Percentiles rank a stretch among this genome's conserved stretches.
Evolutionary conservation across 1,284 basidiomycete genomes (phyloP).

Genomic region (Phylloboletellus chloephorus): DNA sequence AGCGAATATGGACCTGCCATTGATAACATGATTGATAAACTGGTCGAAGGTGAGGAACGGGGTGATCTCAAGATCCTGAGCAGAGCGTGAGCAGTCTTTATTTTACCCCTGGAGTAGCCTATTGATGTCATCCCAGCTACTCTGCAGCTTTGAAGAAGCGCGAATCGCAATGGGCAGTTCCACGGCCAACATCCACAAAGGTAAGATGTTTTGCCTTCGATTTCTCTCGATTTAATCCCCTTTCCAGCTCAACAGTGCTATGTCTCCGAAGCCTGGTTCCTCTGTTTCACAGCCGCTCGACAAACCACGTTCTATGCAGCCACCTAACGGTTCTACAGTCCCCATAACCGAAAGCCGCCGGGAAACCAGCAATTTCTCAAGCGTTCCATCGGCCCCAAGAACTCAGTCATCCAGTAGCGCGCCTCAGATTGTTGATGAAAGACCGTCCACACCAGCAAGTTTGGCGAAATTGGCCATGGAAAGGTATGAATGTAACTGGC

Average conservation of each 20-base stretch:
- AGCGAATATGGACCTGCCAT: slow-evolving; percentile 53
- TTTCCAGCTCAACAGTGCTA: slow-evolving; percentile 34
- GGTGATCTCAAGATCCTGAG: slow-evolving; percentile 81
- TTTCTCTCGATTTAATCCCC: slow-evolving; percentile 9
- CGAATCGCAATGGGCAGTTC: slow-evolving; percentile 52
- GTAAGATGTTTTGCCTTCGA: slow-evolving; percentile 19
- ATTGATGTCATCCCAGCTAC: slow-evolving; percentile 43
- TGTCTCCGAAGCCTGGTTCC: slow-evolving; percentile 34
- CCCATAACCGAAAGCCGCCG: slow-evolving; percentile 26
- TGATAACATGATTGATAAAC: slow-evolving; percentile 59
- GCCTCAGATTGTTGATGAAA: slow-evolving; percentile 17
- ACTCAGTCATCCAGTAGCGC: slow-evolving; percentile 39
- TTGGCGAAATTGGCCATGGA: slow-evolving; percentile 58
- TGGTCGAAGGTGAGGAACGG: slow-evolving; percentile 70
- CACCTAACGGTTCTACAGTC: slow-evolving; percentile 35
- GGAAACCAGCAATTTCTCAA: slow-evolving; percentile 23
- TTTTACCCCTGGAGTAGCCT: neutral
- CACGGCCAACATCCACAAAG: slow-evolving; percentile 32
- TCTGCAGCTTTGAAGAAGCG: slow-evolving; percentile 66
- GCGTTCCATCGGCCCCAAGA: slow-evolving; percentile 55
- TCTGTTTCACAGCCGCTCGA: slow-evolving; percentile 33
- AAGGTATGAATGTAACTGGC: slow-evolving; percentile 42
- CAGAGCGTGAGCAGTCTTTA: slow-evolving; percentile 51
- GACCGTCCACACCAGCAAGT: slow-evolving; percentile 27
- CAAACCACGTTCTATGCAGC: slow-evolving; percentile 36